Base-by-base conservation (phyloP, 805 yeast species). In the Metschnikowia peoriensis region DNA sequence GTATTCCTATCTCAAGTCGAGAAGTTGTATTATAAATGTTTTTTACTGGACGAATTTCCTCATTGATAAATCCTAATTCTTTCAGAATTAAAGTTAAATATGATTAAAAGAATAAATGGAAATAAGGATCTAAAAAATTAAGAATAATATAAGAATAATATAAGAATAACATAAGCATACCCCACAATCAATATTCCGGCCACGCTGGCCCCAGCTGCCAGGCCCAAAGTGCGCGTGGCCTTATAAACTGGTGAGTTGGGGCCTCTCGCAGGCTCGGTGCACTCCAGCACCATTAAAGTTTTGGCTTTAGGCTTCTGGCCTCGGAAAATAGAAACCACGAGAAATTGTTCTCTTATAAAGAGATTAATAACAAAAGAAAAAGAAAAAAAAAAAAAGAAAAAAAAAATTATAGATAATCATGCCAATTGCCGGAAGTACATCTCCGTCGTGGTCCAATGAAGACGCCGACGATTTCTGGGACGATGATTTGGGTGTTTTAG, bases 381-480 rank as follows among this genome's bases (percentile, higher is more conserved):
- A 29, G 10, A 29, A 29, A 29, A 29, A 29, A 8, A 29, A 29
- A 29, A 29, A 29, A 32, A 9, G 6, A 12, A 32, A 12, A 9
- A 32, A 32, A 32, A 4, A 22, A 22, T 4, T 34, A 12, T 12
- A 34, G 41, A 16, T 14, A 15, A 29, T 16, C 17, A 35, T 34
- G 46, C 40, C 46, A 45, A 28, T 34, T 9, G 45, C 38, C 37
- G 52, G 52, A 40, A 49, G 52, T 28, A 41, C 41, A 34, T 46
- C 53, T 45, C 53, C 53, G 42, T 35, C 53, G 37, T 50, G 53
- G 53, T 45, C 53, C 8, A 48, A 52, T 17, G 52, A 50, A 17
- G 54, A 51, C 41, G 57, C 57, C 12, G 57, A 51, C 37, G 57
- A 54, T 37, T 51, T 54, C 45, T 51, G 57, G 57, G 54, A 48